Evolutionary conservation across 768 basidiomycete species (phyloP), one percentile per base, ranked within the genome.

Genomic region (Sarcodon aspratus): DNA sequence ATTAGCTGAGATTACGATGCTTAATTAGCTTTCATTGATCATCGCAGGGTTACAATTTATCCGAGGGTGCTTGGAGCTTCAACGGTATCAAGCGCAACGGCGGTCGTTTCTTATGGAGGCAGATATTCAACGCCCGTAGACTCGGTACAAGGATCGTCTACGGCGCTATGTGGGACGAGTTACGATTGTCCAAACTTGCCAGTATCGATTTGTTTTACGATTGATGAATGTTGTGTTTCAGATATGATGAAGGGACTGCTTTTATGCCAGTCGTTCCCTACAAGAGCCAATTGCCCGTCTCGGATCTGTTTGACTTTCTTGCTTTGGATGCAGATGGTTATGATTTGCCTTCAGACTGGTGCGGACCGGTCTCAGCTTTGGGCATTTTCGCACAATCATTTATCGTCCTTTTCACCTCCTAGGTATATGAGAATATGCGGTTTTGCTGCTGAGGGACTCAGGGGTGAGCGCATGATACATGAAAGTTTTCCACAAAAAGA

Each of bases 151-250:
- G 77, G 15, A 80, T 67, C 7, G 74, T 89, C 47, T 90, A 90
- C 53, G 82, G 82, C 18, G 85, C 86, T 7, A 90, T 89, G 86
- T 90, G 88, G 85, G 88, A 91, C 57, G 88, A 89, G 81, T 73
- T 50, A 52, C 69, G 64, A 5, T 15, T n/a, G 38, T 27, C 2
- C 31, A 35, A 21, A 33, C 32, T 40, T 33, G 34, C 9, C 18
- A 13, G 6, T 38, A 13, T 6, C 13, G 37, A 18, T 13, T 38
- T 38, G 2, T 38, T 6, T 38, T 3, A 13, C 18, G 37, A 27
- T 15, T 9, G 2, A 42, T 42, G 15, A 11, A 36, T 33, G 49
- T 32, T 50, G 35, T 47, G 36, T 38, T n/a, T 6, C 54, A 85
- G 83, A 62, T 89, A 89, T 54, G 86, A 90, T 55, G 85, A 89